Evolutionary conservation across 768 basidiomycete genomes (phyloP).

Genomic region (Collybiopsis confluens): DNA sequence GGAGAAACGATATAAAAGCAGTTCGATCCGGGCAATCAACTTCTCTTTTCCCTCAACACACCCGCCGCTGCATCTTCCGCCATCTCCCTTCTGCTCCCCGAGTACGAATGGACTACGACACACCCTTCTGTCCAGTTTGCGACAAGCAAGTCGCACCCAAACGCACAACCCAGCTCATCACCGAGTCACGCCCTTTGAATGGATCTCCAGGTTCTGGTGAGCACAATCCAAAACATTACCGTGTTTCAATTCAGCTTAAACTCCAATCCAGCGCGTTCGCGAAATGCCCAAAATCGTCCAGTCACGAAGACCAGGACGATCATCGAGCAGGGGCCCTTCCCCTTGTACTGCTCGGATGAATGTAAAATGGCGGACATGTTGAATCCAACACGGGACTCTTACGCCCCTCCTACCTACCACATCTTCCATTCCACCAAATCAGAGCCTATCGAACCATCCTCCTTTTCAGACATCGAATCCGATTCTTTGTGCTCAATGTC

Average conservation of each 20-base stretch:
- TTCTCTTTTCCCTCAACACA: too few relatives aligned
- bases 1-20: too few relatives aligned
- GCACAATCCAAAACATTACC: too few relatives aligned
- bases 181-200: constrained; percentile 22
- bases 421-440: constrained; percentile 23
- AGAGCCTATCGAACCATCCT: constrained; percentile 35
- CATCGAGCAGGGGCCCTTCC: constrained; percentile 78
- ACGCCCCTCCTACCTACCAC: constrained; percentile 42
- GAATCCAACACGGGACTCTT: constrained; percentile 29
- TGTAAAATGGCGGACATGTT: constrained; percentile 58
- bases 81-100: too few relatives aligned
- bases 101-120: constrained; percentile 47
- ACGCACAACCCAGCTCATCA: constrained; percentile 43
- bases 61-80: too few relatives aligned
- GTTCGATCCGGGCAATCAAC: too few relatives aligned
- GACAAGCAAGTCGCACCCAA: constrained; percentile 78
- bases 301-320: constrained; percentile 51
- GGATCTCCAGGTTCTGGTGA: constrained; percentile 30
- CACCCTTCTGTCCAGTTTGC: constrained; percentile 80
- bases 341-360: constrained; percentile 80
- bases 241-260: constrained; percentile 13
- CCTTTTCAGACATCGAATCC: constrained; percentile 26
- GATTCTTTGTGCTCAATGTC: constrained; percentile 5
- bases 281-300: constrained; percentile 19
- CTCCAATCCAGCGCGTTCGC: constrained; percentile 19